Conservation (phyloP, 2,329 filamentous ascomycete species). For the Sclerotinia minor region DNA sequence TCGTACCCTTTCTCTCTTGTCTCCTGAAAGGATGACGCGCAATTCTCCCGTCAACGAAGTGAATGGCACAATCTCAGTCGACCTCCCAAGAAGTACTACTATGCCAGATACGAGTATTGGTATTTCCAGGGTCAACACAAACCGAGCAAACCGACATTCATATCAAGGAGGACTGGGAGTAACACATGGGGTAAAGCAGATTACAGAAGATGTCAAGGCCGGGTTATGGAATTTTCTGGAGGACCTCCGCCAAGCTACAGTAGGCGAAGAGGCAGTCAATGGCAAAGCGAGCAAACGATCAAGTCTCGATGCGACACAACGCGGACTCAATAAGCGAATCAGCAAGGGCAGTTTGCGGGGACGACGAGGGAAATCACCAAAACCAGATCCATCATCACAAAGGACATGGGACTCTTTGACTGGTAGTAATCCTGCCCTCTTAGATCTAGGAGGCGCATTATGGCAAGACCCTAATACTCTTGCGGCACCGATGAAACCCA, state of each 20-base stretch:
- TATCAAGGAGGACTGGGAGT: conserved; percentile 38
- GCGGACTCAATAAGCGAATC: conserved; percentile 40
- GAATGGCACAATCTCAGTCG: conserved; percentile 41
- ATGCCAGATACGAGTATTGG: conserved; percentile 41
- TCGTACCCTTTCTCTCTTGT: conserved; percentile 75
- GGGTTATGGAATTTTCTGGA: conserved; percentile 94
- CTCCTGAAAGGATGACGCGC: conserved; percentile 49
- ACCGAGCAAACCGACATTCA: conserved; percentile 38
- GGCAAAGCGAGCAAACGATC: conserved; percentile 43
- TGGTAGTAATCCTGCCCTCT: conserved; percentile 30
- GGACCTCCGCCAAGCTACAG: conserved; percentile 90
- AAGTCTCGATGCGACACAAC: conserved; percentile 42
- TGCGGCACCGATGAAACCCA: conserved; percentile 28
- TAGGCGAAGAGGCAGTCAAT: conserved; percentile 84
- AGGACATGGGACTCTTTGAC: conserved; percentile 41
- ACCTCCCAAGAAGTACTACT: conserved; percentile 34
- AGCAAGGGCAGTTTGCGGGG: conserved; percentile 42
- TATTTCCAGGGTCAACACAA: conserved; percentile 34
- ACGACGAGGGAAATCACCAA: conserved; percentile 32
- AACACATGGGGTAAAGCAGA: conserved; percentile 40
- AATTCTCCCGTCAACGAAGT: conserved; percentile 40
- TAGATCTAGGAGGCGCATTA: conserved; percentile 33
- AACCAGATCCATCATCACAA: conserved; percentile 21
- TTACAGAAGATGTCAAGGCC: conserved; percentile 74
- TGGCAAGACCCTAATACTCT: conserved; percentile 27